Evolutionary conservation across 208 protist genomes (phyloP).

Genomic region (Strigomonas galati): DNA sequence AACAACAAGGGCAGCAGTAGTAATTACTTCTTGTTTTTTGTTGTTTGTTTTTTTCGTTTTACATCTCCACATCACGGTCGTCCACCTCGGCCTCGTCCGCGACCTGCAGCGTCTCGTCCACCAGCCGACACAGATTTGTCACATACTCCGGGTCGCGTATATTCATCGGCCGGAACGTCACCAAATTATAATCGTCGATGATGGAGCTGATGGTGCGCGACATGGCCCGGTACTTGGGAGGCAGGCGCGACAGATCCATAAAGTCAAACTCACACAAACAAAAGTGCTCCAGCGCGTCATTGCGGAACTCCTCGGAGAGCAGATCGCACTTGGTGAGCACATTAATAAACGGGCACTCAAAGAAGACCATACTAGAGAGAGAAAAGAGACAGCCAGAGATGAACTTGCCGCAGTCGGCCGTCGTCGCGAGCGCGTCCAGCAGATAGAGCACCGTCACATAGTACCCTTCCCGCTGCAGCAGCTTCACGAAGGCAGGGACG

Average conservation of each 20-base stretch:
- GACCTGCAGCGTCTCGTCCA: constrained; percentile 86
- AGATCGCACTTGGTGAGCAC: constrained; percentile 90
- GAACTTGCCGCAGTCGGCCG: constrained; percentile 87
- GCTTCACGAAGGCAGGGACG: constrained; percentile 82
- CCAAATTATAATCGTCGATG: constrained; percentile 77
- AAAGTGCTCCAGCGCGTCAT: constrained; percentile 77
- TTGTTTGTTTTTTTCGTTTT: not conserved
- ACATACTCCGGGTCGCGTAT: constrained; percentile 67
- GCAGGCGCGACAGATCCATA: constrained; percentile 67
- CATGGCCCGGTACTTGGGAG: constrained; percentile 63
- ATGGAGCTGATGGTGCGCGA: constrained; percentile 59
- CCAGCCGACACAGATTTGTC: constrained; percentile 54
- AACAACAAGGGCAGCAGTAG: too few species aligned
- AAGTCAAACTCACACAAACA: constrained; percentile 88
- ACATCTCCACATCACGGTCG: constrained; percentile 52
- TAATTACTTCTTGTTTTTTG: not conserved
- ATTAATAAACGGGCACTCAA: constrained; percentile 91
- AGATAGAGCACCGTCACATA: constrained; percentile 84
- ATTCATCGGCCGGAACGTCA: constrained; percentile 83
- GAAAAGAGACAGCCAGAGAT: constrained; percentile 88
- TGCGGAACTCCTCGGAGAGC: constrained; percentile 62
- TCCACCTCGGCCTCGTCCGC: constrained; percentile 84
- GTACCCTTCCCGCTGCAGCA: constrained; percentile 83
- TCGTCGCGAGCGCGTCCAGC: constrained; percentile 79
- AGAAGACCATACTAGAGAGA: constrained; percentile 88